phyloP scores from a whole-genome alignment of 106 monocot genomes.

The Hemerocallis citrina region DNA sequence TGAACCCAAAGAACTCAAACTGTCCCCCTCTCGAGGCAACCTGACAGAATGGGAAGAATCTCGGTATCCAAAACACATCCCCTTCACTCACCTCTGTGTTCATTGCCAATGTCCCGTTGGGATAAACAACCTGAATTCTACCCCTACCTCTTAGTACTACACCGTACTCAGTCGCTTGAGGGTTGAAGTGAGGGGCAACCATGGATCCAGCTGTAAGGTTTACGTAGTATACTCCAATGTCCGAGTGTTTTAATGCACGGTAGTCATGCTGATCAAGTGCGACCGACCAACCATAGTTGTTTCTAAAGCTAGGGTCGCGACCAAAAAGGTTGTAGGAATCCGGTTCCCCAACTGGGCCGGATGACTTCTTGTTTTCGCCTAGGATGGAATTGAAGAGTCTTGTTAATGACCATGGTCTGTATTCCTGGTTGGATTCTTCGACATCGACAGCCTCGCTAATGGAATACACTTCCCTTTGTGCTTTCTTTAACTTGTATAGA shows the following conservation, averaged over 20 bases:
- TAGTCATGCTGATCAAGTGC: conserved; percentile 59
- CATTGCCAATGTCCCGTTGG: conserved; percentile 84
- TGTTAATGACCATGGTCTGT: conserved; percentile 36
- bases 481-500: neutral
- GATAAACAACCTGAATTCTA: conserved; percentile 58
- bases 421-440: conserved; percentile 6
- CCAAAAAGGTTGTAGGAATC: conserved; percentile 76
- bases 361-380: conserved; percentile 10
- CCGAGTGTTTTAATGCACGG: conserved; percentile 42
- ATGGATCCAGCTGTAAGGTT: conserved; percentile 80
- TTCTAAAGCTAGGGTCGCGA: conserved; percentile 43
- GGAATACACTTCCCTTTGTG: neutral
- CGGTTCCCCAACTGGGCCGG: conserved; percentile 19
- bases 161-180: conserved; percentile 73
- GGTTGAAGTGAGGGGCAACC: conserved; percentile 87
- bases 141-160: conserved; percentile 54
- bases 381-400: conserved; percentile 27
- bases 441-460: neutral
- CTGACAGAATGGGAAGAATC: conserved; percentile 85
- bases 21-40: conserved; percentile 54
- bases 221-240: conserved; percentile 62
- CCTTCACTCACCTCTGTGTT: conserved; percentile 52
- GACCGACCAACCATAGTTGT: conserved; percentile 58
- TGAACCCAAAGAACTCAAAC: conserved; percentile 82
- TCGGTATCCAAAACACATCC: conserved; percentile 78